Conservation (phyloP, 495 filamentous ascomycete species). For the Hypoxylon intermedium region DNA sequence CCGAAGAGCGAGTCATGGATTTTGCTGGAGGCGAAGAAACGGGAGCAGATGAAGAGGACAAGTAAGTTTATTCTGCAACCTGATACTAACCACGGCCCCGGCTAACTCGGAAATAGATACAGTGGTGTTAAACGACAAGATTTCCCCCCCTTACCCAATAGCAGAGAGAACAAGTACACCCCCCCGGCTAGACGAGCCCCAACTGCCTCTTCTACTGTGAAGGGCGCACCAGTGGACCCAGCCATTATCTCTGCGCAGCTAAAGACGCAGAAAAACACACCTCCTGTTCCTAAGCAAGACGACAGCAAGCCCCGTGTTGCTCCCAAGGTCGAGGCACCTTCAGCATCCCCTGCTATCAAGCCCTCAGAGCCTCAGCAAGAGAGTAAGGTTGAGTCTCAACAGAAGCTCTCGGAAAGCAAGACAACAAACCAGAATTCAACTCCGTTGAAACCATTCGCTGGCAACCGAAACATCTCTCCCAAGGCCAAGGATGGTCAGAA, state of each 20-base stretch:
- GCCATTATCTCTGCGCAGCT: slow-evolving; percentile 82
- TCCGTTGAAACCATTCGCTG: slow-evolving; percentile 42
- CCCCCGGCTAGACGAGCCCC: slow-evolving; percentile 85
- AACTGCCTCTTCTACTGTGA: slow-evolving; percentile 72
- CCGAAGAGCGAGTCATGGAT: slow-evolving; percentile 83
- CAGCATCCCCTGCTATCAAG: slow-evolving; percentile 37
- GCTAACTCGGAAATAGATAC: slow-evolving; percentile 66
- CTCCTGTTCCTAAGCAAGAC: slow-evolving; percentile 52
- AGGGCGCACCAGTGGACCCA: slow-evolving; percentile 77
- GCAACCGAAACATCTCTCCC: slow-evolving; percentile 49
- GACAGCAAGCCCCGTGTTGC: slow-evolving; percentile 46
- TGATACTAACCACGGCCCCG: slow-evolving; percentile 3
- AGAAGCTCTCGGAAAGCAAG: slow-evolving; percentile 47
- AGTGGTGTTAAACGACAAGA: slow-evolving; percentile 85
- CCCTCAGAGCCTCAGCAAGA: slow-evolving; percentile 34
- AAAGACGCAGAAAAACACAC: slow-evolving; percentile 55
- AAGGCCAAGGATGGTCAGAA: slow-evolving; percentile 48
- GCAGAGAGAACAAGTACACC: slow-evolving; percentile 78
- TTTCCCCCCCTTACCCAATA: slow-evolving; percentile 67
- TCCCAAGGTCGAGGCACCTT: slow-evolving; percentile 40
- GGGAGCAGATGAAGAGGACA: slow-evolving; percentile 81
- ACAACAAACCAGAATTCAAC: slow-evolving; percentile 39
- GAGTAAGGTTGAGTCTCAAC: slow-evolving; percentile 38
- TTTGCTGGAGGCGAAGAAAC: slow-evolving; percentile 62
- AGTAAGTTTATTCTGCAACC: slow-evolving; percentile 62